Percentiles rank a stretch among this genome's conserved stretches.
Evolutionary conservation across 768 basidiomycete species (phyloP).

Genomic region (Brasilioporus rufonigricans): DNA sequence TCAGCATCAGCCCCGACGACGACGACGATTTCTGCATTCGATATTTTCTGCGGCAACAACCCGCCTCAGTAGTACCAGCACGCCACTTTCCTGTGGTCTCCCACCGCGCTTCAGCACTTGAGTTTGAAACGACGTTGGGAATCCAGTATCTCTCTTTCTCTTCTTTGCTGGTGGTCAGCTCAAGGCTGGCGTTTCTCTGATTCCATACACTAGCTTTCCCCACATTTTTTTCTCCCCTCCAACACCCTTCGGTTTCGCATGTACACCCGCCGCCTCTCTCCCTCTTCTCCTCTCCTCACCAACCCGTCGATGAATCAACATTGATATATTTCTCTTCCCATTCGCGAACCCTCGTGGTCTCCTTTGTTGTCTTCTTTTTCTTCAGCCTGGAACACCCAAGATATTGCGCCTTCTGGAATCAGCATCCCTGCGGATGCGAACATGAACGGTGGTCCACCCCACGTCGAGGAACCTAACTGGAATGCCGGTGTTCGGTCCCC

Average conservation of each 20-base stretch:
- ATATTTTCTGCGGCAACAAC: constrained; percentile 38
- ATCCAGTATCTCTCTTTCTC: constrained; percentile 16
- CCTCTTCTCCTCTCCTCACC: constrained; percentile 22
- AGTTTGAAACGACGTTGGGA: constrained; percentile 28
- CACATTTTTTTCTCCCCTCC: constrained; percentile 11
- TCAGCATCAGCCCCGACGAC: constrained; percentile 74
- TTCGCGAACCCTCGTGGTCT: constrained; percentile 21
- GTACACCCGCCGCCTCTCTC: constrained; percentile 13
- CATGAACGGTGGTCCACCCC: constrained; percentile 44
- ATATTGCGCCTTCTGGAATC: constrained; percentile 72
- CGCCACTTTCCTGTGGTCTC: constrained; percentile 28
- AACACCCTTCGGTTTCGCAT: constrained; percentile 12
- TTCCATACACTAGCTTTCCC: constrained; percentile 7
- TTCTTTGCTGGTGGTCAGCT: constrained; percentile 30
- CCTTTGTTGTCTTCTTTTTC: constrained; percentile 13
- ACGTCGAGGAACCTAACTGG: constrained; percentile 59
- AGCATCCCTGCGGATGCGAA: constrained; percentile 62
- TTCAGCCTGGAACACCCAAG: constrained; percentile 83
- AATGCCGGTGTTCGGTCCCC: constrained; percentile 45
- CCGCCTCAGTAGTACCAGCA: constrained; percentile 33
- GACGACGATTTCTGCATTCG: constrained; percentile 49
- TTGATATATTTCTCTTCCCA: constrained; percentile 42
- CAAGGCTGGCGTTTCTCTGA: constrained; percentile 33
- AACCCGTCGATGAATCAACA: constrained; percentile 35
- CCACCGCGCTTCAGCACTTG: constrained; percentile 31